These are phyloP conservation scores for Paulownia fortunei DNA, from an alignment of 257 asterid genomes.

Conservation along the genomic window DNA sequence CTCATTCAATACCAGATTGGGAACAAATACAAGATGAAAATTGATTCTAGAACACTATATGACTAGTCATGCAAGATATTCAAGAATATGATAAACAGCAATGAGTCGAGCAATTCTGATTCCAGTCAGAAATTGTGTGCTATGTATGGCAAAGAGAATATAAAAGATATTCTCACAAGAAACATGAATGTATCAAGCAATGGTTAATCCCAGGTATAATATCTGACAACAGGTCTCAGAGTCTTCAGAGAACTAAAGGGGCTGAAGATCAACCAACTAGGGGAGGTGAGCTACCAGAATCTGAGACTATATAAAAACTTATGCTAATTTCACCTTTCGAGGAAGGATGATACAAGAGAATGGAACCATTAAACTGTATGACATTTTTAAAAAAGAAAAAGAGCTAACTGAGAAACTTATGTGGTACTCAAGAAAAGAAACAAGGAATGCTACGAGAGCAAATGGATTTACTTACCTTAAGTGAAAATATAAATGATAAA, in stretches of 20 bases:
- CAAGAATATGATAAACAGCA: background rate
- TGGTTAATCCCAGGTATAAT: background rate
- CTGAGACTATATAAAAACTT: background rate
- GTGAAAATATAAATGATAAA: slow-evolving; percentile 78
- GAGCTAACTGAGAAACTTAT: background rate
- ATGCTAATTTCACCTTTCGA: slow-evolving; percentile 11
- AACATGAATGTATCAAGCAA: background rate
- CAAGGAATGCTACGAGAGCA: slow-evolving; percentile 10
- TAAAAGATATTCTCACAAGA: background rate
- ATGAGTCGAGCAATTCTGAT: background rate
- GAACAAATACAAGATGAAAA: background rate
- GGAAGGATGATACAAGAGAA: slow-evolving; percentile 11
- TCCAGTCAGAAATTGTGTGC: slow-evolving; percentile 3
- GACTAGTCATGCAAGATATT: background rate
- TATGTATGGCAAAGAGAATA: background rate
- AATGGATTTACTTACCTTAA: slow-evolving; percentile 63
- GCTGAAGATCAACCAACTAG: background rate
- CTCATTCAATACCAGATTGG: background rate
- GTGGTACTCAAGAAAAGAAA: slow-evolving; percentile 27
- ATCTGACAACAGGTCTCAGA: slow-evolving; percentile 16
- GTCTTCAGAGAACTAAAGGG: background rate
- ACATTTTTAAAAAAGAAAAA: background rate
- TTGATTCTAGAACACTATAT: background rate
- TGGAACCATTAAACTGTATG: slow-evolving; percentile 14
- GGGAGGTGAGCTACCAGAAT: background rate